Evolutionary conservation across 2,329 filamentous ascomycete genomes (phyloP).

Genomic region (Aspergillus sclerotialis): DNA sequence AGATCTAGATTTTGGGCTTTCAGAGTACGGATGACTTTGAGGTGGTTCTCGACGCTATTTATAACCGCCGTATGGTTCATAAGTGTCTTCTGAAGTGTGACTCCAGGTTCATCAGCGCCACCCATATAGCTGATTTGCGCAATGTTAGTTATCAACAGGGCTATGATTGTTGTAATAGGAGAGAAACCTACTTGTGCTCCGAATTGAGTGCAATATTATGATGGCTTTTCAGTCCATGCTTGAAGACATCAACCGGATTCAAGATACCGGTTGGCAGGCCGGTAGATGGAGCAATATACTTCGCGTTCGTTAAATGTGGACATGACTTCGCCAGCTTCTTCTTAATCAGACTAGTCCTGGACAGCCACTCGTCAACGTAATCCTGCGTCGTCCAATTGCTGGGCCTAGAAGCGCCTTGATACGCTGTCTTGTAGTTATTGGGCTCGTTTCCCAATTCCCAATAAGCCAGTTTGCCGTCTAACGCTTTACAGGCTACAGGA

Average conservation of each 20-base stretch:
- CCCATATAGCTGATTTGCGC: slow-evolving; percentile 50
- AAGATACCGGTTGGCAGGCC: slow-evolving; percentile 47
- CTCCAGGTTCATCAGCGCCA: slow-evolving; percentile 51
- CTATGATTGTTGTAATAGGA: not conserved
- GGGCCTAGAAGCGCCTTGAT: slow-evolving; percentile 48
- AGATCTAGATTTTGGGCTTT: slow-evolving; percentile 25
- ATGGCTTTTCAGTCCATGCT: slow-evolving; percentile 47
- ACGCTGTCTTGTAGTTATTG: slow-evolving; percentile 50
- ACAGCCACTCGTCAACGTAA: slow-evolving; percentile 54
- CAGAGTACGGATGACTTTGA: slow-evolving; percentile 38
- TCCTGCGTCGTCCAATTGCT: slow-evolving; percentile 46
- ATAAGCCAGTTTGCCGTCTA: slow-evolving; percentile 45
- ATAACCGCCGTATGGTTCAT: slow-evolving; percentile 56
- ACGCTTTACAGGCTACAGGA: slow-evolving; percentile 50
- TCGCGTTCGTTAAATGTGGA: no score
- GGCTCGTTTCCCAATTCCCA: slow-evolving; percentile 63
- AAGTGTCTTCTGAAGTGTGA: slow-evolving; percentile 56
- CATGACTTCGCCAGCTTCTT: no score
- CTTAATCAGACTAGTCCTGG: no score
- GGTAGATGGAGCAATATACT: slow-evolving; percentile 53
- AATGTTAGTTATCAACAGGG: not conserved
- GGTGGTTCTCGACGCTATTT: slow-evolving; percentile 42
- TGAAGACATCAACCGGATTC: slow-evolving; percentile 45
- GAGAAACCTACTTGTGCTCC: slow-evolving; percentile 49
- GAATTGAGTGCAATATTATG: slow-evolving; percentile 48